These are phyloP conservation scores for Aspergillus pseudoviridinutans DNA, from an alignment of 2,329 filamentous ascomycete genomes.

Conservation along the genomic window DNA sequence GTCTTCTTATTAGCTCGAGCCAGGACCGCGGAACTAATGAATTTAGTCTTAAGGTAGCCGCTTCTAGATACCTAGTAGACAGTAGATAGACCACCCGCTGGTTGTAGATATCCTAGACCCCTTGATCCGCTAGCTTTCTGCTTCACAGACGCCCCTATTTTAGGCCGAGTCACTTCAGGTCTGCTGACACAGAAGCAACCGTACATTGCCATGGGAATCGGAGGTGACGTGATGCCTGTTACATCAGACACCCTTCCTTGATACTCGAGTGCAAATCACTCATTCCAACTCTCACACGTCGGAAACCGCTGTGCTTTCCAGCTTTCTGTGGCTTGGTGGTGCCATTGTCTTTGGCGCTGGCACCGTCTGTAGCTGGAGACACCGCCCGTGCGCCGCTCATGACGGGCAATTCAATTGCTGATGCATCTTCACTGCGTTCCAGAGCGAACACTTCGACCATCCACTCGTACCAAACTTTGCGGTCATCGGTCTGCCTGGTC, in stretches of 20 bases:
- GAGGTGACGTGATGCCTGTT: conserved; percentile 9
- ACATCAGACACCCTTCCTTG: conserved; percentile 49
- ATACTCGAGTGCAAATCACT: conserved; percentile 48
- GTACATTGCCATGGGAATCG: neutral
- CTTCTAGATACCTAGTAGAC: neutral
- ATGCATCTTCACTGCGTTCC: conserved; percentile 20
- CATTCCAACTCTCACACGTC: conserved; percentile 39
- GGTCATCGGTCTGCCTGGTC: conserved; percentile 93
- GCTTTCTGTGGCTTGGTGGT: conserved; percentile 8
- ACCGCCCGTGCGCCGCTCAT: conserved; percentile 28
- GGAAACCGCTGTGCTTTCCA: conserved; percentile 10
- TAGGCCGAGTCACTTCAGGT: neutral
- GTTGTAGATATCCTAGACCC: too few relatives aligned
- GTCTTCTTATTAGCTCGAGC: neutral
- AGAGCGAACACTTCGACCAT: conserved; percentile 73
- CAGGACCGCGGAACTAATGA: neutral
- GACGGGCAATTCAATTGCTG: conserved; percentile 16
- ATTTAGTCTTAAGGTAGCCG: neutral
- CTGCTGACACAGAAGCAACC: neutral
- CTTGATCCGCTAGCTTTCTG: neutral
- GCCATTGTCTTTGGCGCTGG: conserved; percentile 16
- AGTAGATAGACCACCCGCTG: neutral
- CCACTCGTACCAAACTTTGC: conserved; percentile 99
- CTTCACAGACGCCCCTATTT: neutral
- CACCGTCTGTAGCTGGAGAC: conserved; percentile 22